Percentiles rank a stretch among this genome's conserved stretches.
Evolutionary conservation across 495 filamentous ascomycete species (phyloP).

Genomic region (Penicillium tannophilum): DNA sequence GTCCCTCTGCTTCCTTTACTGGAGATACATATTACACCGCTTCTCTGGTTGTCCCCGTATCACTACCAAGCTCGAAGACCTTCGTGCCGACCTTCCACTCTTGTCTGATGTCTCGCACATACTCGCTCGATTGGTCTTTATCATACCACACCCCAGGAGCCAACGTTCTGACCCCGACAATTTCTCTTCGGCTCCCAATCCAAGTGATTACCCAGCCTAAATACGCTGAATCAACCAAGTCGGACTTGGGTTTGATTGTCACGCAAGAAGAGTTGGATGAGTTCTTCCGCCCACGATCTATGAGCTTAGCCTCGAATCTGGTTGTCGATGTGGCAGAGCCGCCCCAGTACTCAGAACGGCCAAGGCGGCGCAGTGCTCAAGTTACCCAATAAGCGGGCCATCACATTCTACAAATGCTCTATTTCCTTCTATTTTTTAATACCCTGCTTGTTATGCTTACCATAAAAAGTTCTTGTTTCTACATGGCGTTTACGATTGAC

Average conservation of each 20-base stretch:
- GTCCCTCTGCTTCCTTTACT: conserved; percentile 43
- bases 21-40: conserved; percentile 64
- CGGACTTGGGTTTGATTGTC: conserved; percentile 24
- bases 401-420: background rate
- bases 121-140: conserved; percentile 70
- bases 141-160: conserved; percentile 60
- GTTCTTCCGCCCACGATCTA: conserved; percentile 42
- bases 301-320: conserved; percentile 20
- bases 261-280: conserved; percentile 42
- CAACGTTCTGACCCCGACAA: conserved; percentile 53
- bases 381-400: background rate
- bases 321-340: conserved; percentile 23
- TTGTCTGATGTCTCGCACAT: conserved; percentile 80
- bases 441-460: background rate
- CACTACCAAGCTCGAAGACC: conserved; percentile 66
- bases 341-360: conserved; percentile 6
- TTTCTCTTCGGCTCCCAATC: conserved; percentile 72
- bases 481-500: background rate
- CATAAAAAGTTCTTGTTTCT: conserved; percentile 1
- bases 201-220: conserved; percentile 59
- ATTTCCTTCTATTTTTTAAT: background rate
- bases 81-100: conserved; percentile 89
- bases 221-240: conserved; percentile 21
- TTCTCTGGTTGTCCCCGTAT: conserved; percentile 70
- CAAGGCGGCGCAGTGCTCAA: background rate